Conservation (phyloP, 1,284 basidiomycete species). For the Gomphus bonarii region DNA sequence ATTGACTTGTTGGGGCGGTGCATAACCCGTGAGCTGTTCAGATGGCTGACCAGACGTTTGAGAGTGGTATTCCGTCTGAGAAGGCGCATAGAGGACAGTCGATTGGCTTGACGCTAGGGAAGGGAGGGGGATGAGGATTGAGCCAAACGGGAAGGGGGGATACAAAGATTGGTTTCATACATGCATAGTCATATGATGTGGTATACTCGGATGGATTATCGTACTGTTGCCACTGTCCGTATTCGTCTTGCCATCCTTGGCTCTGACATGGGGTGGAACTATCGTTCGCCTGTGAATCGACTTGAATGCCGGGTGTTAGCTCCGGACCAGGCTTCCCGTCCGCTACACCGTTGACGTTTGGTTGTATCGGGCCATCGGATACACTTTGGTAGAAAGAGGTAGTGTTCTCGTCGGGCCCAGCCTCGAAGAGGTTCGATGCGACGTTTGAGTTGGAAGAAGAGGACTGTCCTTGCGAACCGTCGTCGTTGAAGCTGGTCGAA, state of each 20-base stretch:
- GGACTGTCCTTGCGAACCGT: neutral
- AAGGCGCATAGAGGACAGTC: neutral
- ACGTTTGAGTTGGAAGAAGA: conserved; percentile 2
- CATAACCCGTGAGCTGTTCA: neutral
- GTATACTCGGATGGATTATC: conserved; percentile 14
- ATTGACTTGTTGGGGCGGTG: neutral
- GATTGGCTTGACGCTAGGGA: neutral
- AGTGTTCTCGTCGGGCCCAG: conserved; percentile 8
- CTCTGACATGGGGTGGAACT: conserved; percentile 18
- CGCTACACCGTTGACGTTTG: neutral
- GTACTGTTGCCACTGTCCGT: conserved; percentile 19
- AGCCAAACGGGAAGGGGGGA: neutral
- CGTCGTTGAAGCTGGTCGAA: conserved; percentile 31
- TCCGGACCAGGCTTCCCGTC: neutral
- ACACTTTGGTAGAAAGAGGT: neutral
- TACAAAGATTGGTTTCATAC: conserved; percentile 3
- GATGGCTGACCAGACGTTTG: neutral
- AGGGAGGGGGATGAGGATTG: neutral
- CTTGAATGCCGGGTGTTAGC: neutral
- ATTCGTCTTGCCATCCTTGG: conserved; percentile 21
- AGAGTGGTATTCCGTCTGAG: neutral
- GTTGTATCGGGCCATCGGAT: neutral
- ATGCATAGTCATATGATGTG: conserved; percentile 11
- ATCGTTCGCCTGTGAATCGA: conserved; percentile 2
- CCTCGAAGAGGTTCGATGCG: conserved; percentile 10